A percentile compares a stretch with the other conserved stretches of the same genome.
Evolutionary conservation across 495 filamentous ascomycete species (phyloP).

Genomic region (Penicillium alfredii): DNA sequence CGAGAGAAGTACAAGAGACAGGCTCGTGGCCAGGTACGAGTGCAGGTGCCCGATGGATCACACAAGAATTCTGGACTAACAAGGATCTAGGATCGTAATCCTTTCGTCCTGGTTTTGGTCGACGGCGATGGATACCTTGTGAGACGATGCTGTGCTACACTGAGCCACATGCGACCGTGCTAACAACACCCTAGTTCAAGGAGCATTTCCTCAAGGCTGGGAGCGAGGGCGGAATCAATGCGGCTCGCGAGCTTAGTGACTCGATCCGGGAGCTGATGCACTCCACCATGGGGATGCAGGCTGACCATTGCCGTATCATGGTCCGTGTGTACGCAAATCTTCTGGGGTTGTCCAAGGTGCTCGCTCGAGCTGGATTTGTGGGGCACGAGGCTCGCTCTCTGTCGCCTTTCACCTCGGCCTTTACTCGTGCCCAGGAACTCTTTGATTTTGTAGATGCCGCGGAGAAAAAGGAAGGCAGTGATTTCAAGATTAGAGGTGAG

Average conservation of each 20-base stretch:
- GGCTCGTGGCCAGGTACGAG: conserved; percentile 42
- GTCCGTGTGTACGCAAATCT: conserved; percentile 58
- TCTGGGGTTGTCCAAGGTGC: conserved; percentile 43
- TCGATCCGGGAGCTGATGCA: conserved; percentile 42
- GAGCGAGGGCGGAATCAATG: conserved; percentile 50
- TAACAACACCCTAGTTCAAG: conserved; percentile 37
- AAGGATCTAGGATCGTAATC: conserved; percentile 42
- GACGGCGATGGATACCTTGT: conserved; percentile 57
- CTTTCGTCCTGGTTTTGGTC: conserved; percentile 54
- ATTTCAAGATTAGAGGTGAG: conserved; percentile 54
- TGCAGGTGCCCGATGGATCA: neutral
- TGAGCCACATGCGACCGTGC: too few species aligned
- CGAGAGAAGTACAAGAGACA: conserved; percentile 50
- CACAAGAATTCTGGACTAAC: conserved; percentile 3
- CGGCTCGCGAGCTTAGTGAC: conserved; percentile 48
- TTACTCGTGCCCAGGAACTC: conserved; percentile 52
- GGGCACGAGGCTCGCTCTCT: conserved; percentile 49
- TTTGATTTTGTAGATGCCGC: conserved; percentile 60
- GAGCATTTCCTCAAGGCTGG: conserved; percentile 48
- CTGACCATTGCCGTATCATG: conserved; percentile 52
- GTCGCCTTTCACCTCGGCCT: conserved; percentile 49
- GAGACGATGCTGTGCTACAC: neutral
- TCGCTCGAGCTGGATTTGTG: conserved; percentile 43
- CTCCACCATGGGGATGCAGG: conserved; percentile 40
- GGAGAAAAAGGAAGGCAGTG: conserved; percentile 54